These are phyloP conservation scores for Pelargonium hybrid DNA, from an alignment of 441 rosid species.

Conservation along the genomic window DNA sequence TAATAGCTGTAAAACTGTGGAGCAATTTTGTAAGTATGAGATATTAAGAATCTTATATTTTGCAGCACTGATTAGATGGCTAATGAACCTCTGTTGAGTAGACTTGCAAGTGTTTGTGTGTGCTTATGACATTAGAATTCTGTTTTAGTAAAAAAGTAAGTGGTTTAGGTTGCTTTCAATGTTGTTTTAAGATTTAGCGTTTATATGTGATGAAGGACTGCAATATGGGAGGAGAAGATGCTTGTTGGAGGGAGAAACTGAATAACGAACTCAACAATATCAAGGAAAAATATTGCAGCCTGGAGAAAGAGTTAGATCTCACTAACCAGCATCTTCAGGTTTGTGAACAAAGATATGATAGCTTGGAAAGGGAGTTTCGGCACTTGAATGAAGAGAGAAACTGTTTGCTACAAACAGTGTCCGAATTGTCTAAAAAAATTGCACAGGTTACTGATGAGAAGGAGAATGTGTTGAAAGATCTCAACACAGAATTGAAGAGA, in stretches of 20 bases:
- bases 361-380: constrained; percentile 47
- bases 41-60: too few relatives aligned
- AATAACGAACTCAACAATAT: constrained; percentile 35
- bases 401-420: constrained; percentile 27
- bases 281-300: constrained; percentile 35
- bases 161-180: too few relatives aligned
- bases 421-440: constrained; percentile 38
- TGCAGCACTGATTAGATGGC: too few relatives aligned
- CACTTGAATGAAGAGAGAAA: constrained; percentile 52
- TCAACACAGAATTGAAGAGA: constrained; percentile 40
- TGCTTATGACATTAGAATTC: too few relatives aligned
- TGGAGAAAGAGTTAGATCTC: constrained; percentile 37
- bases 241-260: constrained; percentile 31
- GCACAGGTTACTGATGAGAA: constrained; percentile 32
- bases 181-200: too few relatives aligned
- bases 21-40: too few relatives aligned
- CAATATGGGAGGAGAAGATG: constrained; percentile 31
- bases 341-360: constrained; percentile 38
- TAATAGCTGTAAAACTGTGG: too few relatives aligned
- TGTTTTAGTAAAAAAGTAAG: too few relatives aligned
- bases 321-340: constrained; percentile 37
- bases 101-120: too few relatives aligned
- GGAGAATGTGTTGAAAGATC: constrained; percentile 49
- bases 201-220: constrained; percentile 43
- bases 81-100: too few relatives aligned